Base-by-base conservation (phyloP, 2,329 filamentous ascomycete species). In the Pseudohalonectria lignicola region DNA sequence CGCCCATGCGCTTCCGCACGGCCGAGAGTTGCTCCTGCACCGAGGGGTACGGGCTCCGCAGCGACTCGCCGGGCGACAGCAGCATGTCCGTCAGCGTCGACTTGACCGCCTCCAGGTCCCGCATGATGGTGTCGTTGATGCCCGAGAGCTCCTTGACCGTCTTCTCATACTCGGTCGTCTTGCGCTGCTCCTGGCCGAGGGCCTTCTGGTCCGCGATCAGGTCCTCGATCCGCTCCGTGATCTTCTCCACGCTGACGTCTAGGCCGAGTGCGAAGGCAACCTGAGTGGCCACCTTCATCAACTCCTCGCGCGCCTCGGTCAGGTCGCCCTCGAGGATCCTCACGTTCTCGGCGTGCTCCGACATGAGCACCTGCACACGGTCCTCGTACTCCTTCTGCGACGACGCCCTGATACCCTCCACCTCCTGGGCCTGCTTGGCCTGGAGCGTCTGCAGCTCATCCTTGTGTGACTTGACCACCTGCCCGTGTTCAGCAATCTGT, bases 191-290 rank as follows among this genome's bases (percentile, higher is more conserved):
- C 30, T 67, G 62, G 1, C 44, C 56, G 5, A 86, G 64, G 18
- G 75, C 69, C 47, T 76, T 71, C 50, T 82, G 73, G 42, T 76
- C 66, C 2, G 66, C 64, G 31, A 73, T 57, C 18, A 82, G 62
- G 20, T 70, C 62, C 8, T 69, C 61, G 43, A 82, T 78, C 37
- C 74, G 69, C 41, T 79, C 71, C 4, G 73, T 69, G 15, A 88
- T 63, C 56, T 79, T 76, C 41, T 81, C 76, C n/a, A 81, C 67
- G 50, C 76, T 79, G 32, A 79, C 73, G 17, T 82, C 71, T 12
- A 82, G 51, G 12, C 78, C 64, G 43, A 79, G 57, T 31, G 77
- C 66, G 54, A 67, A 64, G 40, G 77, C 64, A 37, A 86, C 74
- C 47, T 78, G 74, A 3, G 69, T 69, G 15, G 80, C 76, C 31